Conservation (phyloP, 352 stramenopile species). For the Phytophthora uliginosa region DNA sequence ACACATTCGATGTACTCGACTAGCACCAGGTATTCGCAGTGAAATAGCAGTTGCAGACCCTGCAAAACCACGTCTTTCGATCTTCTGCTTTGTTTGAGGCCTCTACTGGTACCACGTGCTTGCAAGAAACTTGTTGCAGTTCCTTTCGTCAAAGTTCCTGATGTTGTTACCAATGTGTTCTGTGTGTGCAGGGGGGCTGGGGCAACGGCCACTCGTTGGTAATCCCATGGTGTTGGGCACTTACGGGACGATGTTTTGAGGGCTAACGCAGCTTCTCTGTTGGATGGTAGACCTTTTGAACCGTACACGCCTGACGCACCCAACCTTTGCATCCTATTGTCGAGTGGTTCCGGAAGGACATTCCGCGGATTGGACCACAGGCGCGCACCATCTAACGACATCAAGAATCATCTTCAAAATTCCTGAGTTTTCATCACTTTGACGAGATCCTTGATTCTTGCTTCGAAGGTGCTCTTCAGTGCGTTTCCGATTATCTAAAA, state of each 20-base stretch:
- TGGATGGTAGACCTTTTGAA: slow-evolving; percentile 9
- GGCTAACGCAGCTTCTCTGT: slow-evolving; percentile 9
- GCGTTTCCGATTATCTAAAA: not conserved
- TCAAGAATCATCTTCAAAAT: slow-evolving; percentile 19
- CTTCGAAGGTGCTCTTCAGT: slow-evolving; percentile 5
- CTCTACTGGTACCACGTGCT: not conserved
- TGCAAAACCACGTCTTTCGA: slow-evolving; percentile 28
- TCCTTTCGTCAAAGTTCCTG: not conserved
- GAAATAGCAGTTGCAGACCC: slow-evolving; percentile 43
- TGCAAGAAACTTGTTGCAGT: not conserved
- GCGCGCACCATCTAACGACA: slow-evolving; percentile 2
- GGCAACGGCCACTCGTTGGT: slow-evolving; percentile 3
- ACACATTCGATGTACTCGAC: slow-evolving; percentile 55
- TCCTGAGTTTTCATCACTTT: not conserved
- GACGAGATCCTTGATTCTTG: not conserved
- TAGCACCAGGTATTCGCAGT: slow-evolving; percentile 42
- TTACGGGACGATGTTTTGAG: not conserved
- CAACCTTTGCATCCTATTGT: slow-evolving; percentile 15
- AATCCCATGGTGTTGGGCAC: not conserved
- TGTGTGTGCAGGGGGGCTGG: slow-evolving; percentile 7
- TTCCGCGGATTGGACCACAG: slow-evolving; percentile 23
- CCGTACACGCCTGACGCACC: slow-evolving; percentile 15
- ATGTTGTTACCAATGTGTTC: slow-evolving; percentile 6
- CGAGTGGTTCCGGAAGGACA: slow-evolving; percentile 12
- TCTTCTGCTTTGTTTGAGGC: not conserved